Base-by-base conservation (phyloP, 1,284 basidiomycete species). In the Sporisorium scitamineum region DNA sequence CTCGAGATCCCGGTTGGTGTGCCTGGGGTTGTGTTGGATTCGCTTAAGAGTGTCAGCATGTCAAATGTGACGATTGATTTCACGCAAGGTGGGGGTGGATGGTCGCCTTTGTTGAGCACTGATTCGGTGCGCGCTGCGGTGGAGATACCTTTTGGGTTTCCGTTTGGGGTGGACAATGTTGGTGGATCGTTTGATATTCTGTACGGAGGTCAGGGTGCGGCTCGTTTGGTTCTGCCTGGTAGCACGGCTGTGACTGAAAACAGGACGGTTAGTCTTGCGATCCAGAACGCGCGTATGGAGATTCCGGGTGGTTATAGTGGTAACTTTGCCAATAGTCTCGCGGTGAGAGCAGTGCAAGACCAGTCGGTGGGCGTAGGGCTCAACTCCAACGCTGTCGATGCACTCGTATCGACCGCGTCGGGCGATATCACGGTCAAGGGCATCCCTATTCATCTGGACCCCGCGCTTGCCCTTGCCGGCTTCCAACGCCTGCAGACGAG, bases 71-170 rank as follows among this genome's bases (percentile, higher is more conserved):
- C 89, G 39, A 85, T 93, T 39, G 78, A 89, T 74, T 92, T 93
- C 84, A 89, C 89, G 1, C 81, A 88, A 60, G 83, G 86, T n/a
- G 88, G 6, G 18, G 54, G 88, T 0, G 88, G 90, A 14, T 79
- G 64, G 61, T 54, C 32, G 6, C 92, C 92, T 2, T 73, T 86
- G 7, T 89, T 91, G 16, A 89, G 89, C 67, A 91, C 90, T 61
- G 87, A 88, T 63, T 87, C 88, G 51, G 90, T 91, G 0, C 88
- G 88, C 13, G 90, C 90, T 0, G 87, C 88, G 1, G 92, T 93
- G 86, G 88, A 87, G 29, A 86, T 92, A 11, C 92, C 92, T 0
- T 93, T 92, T 79, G 87, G 80, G 27, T 92, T 93, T 86, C 91
- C 92, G 0, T 73, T 92, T 51, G 89, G 92, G 77, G 90, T 92